Evolutionary conservation across 176 grass and related monocot species (phyloP), one percentile per base, ranked within the genome.

Genomic region (Eremochloa ophiuroides): DNA sequence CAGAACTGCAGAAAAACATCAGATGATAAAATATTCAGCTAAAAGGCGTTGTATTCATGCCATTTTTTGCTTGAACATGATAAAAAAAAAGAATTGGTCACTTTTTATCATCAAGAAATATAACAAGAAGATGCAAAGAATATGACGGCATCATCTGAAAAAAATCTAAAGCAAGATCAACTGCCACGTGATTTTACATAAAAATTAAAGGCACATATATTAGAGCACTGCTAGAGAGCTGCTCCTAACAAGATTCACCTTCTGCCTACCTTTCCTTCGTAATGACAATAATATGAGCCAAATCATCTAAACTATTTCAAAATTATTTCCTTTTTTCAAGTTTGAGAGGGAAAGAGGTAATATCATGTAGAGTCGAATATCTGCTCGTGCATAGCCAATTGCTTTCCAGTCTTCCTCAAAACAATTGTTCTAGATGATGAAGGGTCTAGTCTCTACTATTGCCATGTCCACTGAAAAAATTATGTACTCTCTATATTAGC

Each of bases 261-360:
- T n/a, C 44, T 59, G 34, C 37, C 43, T 75, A 84, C 70, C 62
- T 80, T 35, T 69, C 39, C 62, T 16, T 14, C 71, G 65, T 65
- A 69, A 20, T 53, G 61, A 25, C 8, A 71, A 76, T 70, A 80
- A 25, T 47, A 66, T 47, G 22, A 6, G 33, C 10, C 31, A 28
- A 85, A 80, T 55, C 41, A 61, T 68, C 30, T 64, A 27, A 80
- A 80, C 38, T 17, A 84, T 69, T 35, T 35, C 31, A 75, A 84
- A 80, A 75, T 25, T 39, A 62, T 67, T 44, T 42, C 28, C 20
- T 66, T 65, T 74, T 59, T 66, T 83, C 26, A 73, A n/a, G 35
- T 35, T 59, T 59, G 60, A 31, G 14, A 17, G 2, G 14, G 51
- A 29, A 87, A 83, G 65, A 41, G 34, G 8, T 77, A 77, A 18